These are phyloP conservation scores for Talaromyces marneffei DNA, from an alignment of 2,329 filamentous ascomycete species.

Conservation along the genomic window DNA sequence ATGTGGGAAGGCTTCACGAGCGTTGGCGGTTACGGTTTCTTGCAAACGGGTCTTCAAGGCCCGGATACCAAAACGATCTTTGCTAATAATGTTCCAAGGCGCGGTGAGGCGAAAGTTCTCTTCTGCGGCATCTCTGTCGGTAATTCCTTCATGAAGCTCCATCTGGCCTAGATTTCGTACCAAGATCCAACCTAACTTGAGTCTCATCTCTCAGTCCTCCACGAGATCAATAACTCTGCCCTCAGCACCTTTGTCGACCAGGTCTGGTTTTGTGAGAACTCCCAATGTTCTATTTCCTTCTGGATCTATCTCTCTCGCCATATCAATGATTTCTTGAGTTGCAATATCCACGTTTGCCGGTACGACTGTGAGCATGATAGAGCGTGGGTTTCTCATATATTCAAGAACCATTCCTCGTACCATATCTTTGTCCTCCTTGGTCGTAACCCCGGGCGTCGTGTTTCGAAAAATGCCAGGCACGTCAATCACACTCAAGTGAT, in stretches of 20 bases:
- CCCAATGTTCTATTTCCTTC: slow-evolving; percentile 92
- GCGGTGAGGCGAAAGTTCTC: slow-evolving; percentile 28
- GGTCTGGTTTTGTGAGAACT: slow-evolving; percentile 90
- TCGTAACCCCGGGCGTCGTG: slow-evolving; percentile 24
- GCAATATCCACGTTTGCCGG: slow-evolving; percentile 97
- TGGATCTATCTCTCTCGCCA: slow-evolving; percentile 92
- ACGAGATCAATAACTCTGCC: slow-evolving; percentile 87
- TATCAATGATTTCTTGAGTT: slow-evolving; percentile 94
- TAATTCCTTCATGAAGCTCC: slow-evolving; percentile 88
- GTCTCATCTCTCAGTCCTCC: slow-evolving; percentile 86
- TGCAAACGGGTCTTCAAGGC: slow-evolving; percentile 37
- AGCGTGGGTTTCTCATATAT: slow-evolving; percentile 98
- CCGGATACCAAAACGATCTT: slow-evolving; percentile 38
- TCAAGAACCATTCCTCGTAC: slow-evolving; percentile 83
- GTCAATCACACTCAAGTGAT: slow-evolving; percentile 12
- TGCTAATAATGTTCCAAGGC: slow-evolving; percentile 35
- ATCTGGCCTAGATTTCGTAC: slow-evolving; percentile 97
- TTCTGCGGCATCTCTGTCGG: slow-evolving; percentile 35
- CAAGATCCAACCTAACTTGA: slow-evolving; percentile 96
- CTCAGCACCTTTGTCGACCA: slow-evolving; percentile 92
- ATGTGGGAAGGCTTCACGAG: slow-evolving; percentile 44
- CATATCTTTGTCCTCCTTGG: slow-evolving; percentile 19
- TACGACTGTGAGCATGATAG: slow-evolving; percentile 92
- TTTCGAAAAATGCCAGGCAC: slow-evolving; percentile 8
- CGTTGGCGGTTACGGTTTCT: slow-evolving; percentile 38